Conservation (phyloP, 169 alveolate genomes). For the Eimeria necatrix region DNA sequence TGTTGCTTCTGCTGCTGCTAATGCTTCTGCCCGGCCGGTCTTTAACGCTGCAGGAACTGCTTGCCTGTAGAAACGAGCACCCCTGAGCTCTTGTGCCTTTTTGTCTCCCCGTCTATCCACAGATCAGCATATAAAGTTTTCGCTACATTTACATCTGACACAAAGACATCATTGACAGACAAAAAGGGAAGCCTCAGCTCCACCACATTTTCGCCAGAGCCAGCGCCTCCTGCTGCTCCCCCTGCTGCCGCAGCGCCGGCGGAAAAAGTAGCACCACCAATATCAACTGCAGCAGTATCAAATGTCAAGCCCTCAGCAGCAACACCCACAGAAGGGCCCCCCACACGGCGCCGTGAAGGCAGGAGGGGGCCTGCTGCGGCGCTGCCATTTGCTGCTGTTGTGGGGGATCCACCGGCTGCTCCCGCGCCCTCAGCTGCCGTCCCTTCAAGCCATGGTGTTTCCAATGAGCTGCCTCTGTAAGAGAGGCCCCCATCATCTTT, state of each 20-base stretch:
- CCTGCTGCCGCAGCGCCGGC: neutral
- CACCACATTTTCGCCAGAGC: neutral
- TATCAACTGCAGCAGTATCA: neutral
- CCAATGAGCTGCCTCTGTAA: too few species aligned
- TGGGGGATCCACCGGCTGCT: neutral
- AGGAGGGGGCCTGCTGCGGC: neutral
- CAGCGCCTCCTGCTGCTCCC: neutral
- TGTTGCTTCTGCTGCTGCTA: constrained; percentile 1
- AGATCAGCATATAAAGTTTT: constrained; percentile 79
- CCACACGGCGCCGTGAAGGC: neutral
- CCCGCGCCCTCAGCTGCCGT: neutral
- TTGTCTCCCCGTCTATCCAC: constrained; percentile 47
- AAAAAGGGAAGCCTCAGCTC: constrained; percentile 20
- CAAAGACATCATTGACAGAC: constrained; percentile 79
- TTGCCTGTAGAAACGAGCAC: constrained; percentile 80
- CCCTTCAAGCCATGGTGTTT: neutral
- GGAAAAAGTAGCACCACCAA: too few species aligned
- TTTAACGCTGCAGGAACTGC: neutral
- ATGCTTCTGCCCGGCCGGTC: neutral
- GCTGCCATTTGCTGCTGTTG: too few species aligned
- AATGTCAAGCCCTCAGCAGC: constrained; percentile 2
- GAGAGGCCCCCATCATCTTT: too few species aligned
- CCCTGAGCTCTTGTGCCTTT: constrained; percentile 81
- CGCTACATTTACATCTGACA: constrained; percentile 67
- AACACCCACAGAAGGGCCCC: neutral